A percentile compares a stretch with the other conserved stretches of the same genome.
These are phyloP conservation scores for Vaccinium vitisidaea DNA, from an alignment of 148 eudicot genomes.

Conservation along the genomic window DNA sequence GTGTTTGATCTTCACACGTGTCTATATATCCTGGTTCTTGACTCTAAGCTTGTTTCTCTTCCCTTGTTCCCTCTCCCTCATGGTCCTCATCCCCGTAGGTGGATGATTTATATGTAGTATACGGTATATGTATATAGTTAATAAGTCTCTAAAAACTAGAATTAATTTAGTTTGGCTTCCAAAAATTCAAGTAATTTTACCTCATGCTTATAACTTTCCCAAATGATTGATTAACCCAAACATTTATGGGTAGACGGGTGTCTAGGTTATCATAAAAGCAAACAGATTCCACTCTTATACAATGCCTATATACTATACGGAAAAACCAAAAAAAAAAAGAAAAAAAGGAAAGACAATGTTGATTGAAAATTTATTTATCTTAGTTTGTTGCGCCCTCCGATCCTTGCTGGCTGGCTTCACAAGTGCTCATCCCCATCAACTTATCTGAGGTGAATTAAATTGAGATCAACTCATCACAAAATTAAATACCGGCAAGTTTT, in stretches of 20 bases:
- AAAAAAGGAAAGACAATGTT: not conserved
- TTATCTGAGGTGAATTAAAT: not conserved
- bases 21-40: not conserved
- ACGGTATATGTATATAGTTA: no score
- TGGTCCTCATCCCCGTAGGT: not conserved
- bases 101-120: no score
- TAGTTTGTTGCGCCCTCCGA: not conserved
- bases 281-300: not conserved
- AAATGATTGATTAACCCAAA: not conserved
- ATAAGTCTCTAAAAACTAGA: not conserved
- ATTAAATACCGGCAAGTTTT: not conserved
- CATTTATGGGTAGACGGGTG: not conserved
- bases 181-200: not conserved
- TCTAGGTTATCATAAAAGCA: not conserved
- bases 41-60: not conserved
- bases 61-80: not conserved
- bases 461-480: not conserved
- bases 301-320: not conserved
- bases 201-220: not conserved
- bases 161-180: not conserved
- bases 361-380: not conserved
- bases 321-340: not conserved
- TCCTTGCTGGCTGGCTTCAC: not conserved
- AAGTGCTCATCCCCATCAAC: constrained; percentile 1
- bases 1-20: not conserved